phyloP scores from a whole-genome alignment of 495 filamentous ascomycete genomes.

The Penicillium alfredii region DNA sequence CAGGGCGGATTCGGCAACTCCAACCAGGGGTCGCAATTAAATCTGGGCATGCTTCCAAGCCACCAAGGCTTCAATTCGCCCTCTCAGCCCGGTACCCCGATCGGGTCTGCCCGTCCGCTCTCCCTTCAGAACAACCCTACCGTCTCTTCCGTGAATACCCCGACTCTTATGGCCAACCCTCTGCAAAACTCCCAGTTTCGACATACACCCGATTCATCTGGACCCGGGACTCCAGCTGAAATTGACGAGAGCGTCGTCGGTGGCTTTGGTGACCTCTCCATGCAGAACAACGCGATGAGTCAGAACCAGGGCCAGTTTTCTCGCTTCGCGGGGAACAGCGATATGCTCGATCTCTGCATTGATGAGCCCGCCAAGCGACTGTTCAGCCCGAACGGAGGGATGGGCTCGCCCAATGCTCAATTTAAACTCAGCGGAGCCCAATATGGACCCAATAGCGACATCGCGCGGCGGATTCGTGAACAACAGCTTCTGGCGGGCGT shows the following conservation, averaged over 20 bases:
- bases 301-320: slow-evolving; percentile 48
- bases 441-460: slow-evolving; percentile 67
- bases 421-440: slow-evolving; percentile 67
- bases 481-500: slow-evolving; percentile 68
- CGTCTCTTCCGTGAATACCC: slow-evolving; percentile 96
- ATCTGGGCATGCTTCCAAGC: slow-evolving; percentile 61
- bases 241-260: slow-evolving; percentile 55
- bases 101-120: slow-evolving; percentile 56
- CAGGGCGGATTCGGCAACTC: slow-evolving; percentile 68
- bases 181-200: slow-evolving; percentile 57
- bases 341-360: slow-evolving; percentile 73
- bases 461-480: slow-evolving; percentile 62
- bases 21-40: slow-evolving; percentile 61
- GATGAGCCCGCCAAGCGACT: slow-evolving; percentile 93
- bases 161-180: slow-evolving; percentile 67
- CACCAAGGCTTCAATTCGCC: slow-evolving; percentile 72
- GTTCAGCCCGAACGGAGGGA: slow-evolving; percentile 76
- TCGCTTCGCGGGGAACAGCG: slow-evolving; percentile 39
- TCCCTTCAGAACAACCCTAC: slow-evolving; percentile 88
- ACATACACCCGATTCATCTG: slow-evolving; percentile 67
- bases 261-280: slow-evolving; percentile 43
- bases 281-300: slow-evolving; percentile 55
- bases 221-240: slow-evolving; percentile 66
- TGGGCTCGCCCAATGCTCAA: slow-evolving; percentile 60
- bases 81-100: slow-evolving; percentile 82